phyloP scores from a whole-genome alignment of 75 land plant genomes.

The Gnetum montanum region DNA sequence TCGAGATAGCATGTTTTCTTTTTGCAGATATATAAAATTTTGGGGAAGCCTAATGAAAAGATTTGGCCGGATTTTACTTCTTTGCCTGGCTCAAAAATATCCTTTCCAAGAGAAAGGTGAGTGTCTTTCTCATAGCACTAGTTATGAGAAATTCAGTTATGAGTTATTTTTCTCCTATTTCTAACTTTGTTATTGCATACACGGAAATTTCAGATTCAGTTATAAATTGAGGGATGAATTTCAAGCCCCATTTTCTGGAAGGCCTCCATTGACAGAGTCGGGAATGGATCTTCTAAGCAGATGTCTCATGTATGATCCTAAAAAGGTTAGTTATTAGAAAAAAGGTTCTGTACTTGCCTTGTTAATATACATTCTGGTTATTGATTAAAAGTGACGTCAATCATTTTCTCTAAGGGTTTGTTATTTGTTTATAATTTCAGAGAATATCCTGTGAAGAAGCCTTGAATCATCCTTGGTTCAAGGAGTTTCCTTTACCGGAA shows the following conservation, averaged over 20 bases:
- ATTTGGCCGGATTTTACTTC: slow-evolving; percentile 44
- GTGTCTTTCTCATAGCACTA: too few relatives aligned
- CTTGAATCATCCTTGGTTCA: slow-evolving; percentile 41
- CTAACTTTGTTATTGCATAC: too few relatives aligned
- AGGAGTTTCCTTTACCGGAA: slow-evolving; percentile 38
- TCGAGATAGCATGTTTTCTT: not conserved
- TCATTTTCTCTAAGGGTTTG: not conserved
- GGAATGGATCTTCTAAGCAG: slow-evolving; percentile 40
- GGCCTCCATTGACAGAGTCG: slow-evolving; percentile 30
- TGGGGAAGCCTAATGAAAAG: slow-evolving; percentile 46
- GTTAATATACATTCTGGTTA: too few relatives aligned
- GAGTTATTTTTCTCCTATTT: too few relatives aligned
- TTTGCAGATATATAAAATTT: slow-evolving; percentile 32
- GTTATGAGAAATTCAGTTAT: too few relatives aligned
- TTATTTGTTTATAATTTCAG: slow-evolving; percentile 7
- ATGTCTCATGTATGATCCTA: slow-evolving; percentile 37
- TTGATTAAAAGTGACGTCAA: not conserved
- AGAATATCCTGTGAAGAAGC: slow-evolving; percentile 43
- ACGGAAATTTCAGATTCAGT: too few relatives aligned
- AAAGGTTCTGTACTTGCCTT: not conserved
- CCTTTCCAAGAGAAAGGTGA: slow-evolving; percentile 33
- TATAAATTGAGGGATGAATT: slow-evolving; percentile 37
- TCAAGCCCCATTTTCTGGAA: slow-evolving; percentile 38
- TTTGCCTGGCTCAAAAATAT: too few relatives aligned
- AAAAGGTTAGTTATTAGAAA: slow-evolving; percentile 15